Evolutionary conservation across 1,139 yeast genomes (phyloP), one percentile per base, ranked within the genome.

Genomic region (Tardiomyces blankii): DNA sequence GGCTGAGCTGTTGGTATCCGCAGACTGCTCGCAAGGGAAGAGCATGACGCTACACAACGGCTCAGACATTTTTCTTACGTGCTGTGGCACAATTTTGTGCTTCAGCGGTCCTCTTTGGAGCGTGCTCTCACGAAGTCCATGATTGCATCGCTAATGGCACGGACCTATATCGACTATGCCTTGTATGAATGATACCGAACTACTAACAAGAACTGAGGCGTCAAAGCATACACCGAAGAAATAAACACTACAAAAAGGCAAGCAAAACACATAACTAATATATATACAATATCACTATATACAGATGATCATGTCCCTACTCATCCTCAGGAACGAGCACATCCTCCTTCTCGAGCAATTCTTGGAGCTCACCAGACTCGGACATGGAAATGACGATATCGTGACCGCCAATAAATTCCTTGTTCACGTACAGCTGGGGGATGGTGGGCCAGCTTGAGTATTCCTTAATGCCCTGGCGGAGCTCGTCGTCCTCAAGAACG

Each of bases 371-470:
- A n/a, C 98, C 98, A 45, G 74, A 67, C 51, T 85, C 87, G 42
- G 95, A 87, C 97, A 91, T 89, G 49, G 85, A 79, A 60, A 84
- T 86, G 46, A 93, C 73, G 53, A 93, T 89, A 65, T 93, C 99
- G 67, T 96, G 93, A 2, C 99, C 99, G 44, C 99, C 99, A 46
- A 93, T 75, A 63, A 93, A 93, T 60, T 93, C 98, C 58, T 80
- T 66, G 56, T 73, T 70, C 46, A 73, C 66, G 53, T 73, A 73
- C 16, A 74, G 63, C 60, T 73, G 78, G 16, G 91, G 91, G 49
- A 86, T 83, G 11, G 95, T 86, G 48, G 95, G 95, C 98, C 98
- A 93, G 53, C 85, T 82, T 54, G 93, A 80, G 68, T 78, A 91
- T 63, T 93, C 98, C 69, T 93, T 93, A 61, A 91, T 87, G 18